These are phyloP conservation scores for Dacryopinax spathularia DNA, from an alignment of 768 basidiomycete genomes.

Conservation along the genomic window DNA sequence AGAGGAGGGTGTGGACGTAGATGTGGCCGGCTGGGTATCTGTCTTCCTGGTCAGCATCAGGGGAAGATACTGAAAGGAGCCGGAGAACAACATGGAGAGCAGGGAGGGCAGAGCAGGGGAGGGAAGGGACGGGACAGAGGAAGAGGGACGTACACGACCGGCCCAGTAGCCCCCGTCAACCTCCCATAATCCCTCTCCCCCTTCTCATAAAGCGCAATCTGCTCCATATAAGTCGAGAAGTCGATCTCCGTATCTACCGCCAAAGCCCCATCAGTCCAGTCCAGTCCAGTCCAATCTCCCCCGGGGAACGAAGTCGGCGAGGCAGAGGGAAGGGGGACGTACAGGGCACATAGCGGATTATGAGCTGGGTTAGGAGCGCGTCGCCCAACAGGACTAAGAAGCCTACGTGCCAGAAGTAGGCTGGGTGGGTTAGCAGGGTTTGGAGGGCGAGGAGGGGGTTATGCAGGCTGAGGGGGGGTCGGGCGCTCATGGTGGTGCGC, in stretches of 20 bases:
- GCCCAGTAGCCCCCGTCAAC: conserved; percentile 83
- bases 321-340: conserved; percentile 21
- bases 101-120: not conserved
- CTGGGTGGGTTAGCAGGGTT: conserved; percentile 36
- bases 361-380: conserved; percentile 59
- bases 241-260: conserved; percentile 90
- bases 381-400: conserved; percentile 56
- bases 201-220: conserved; percentile 58
- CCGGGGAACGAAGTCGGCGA: not conserved
- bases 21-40: conserved; percentile 96
- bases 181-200: conserved; percentile 72
- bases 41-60: not conserved
- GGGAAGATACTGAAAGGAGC: not conserved
- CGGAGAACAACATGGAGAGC: no score
- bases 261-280: not conserved
- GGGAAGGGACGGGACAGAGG: not conserved
- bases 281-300: not conserved
- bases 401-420: conserved; percentile 56
- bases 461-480: not conserved
- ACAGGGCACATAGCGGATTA: conserved; percentile 77
- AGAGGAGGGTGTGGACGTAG: conserved; percentile 60
- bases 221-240: conserved; percentile 91
- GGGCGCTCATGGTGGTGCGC: not conserved
- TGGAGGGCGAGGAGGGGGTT: not conserved
- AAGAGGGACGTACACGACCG: conserved; percentile 56